Evolutionary conservation across 805 yeast genomes (phyloP).

Genomic region (Ogataea ganodermae): DNA sequence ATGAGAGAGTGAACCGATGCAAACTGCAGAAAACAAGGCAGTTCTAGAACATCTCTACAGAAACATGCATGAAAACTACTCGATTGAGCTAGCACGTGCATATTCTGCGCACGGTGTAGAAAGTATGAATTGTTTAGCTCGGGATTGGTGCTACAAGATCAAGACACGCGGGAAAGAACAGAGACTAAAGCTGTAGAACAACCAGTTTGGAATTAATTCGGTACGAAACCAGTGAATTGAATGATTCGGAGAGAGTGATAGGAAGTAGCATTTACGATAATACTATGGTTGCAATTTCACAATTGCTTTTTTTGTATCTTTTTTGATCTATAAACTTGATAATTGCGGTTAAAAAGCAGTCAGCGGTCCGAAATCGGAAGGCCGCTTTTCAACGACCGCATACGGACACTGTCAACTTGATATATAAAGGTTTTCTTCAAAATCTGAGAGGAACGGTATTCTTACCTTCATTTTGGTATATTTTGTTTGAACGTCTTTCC

Average conservation of each 20-base stretch:
- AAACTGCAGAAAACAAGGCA: constrained; percentile 3
- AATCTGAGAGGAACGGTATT: background rate
- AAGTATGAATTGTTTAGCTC: background rate
- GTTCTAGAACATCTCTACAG: background rate
- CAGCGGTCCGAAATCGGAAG: background rate
- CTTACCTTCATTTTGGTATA: background rate
- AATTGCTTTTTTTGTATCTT: background rate
- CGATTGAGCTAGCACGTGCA: background rate
- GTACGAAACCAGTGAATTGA: background rate
- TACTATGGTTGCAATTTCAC: constrained; percentile 1
- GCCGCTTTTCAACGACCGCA: no score
- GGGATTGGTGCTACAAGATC: background rate
- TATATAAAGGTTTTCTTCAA: background rate
- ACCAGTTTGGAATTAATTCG: background rate
- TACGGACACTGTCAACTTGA: no score
- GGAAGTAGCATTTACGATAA: background rate
- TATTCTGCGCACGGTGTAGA: background rate
- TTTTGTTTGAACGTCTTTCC: background rate
- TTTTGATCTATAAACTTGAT: constrained; percentile 1
- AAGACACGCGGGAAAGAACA: background rate
- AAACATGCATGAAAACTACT: background rate
- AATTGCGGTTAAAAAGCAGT: constrained; percentile 1
- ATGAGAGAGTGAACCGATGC: background rate
- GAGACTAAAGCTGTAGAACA: background rate
- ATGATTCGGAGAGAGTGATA: background rate